Base-by-base conservation (phyloP, 1,284 basidiomycete species). In the Naganishia albida region DNA sequence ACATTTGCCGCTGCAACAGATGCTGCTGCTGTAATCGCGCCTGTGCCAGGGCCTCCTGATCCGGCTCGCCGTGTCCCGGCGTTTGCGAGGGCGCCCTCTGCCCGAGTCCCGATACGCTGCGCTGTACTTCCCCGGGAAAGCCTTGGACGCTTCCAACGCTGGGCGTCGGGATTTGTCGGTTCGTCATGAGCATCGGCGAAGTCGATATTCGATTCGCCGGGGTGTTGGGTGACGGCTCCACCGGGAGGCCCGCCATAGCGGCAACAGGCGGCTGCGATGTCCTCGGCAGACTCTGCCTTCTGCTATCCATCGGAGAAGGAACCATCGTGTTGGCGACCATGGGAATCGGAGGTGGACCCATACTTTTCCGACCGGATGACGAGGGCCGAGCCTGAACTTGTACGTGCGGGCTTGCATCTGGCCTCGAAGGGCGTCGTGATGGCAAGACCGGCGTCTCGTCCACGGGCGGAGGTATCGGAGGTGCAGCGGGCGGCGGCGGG, bases 21-120 rank as follows among this genome's bases (percentile, higher is more conserved):
- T 65, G 64, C 28, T 65, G 64, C 25, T 65, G 64, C 49, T 65
- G 64, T 30, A 59, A 12, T 34, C 57, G 30, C 2, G 57, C 57
- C n/a, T 60, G 57, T 10, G 43, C 44, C 10, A 49, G 48, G 39
- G 55, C 56, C 6, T 65, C 54, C n/a, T 65, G 34, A 34, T 34
- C 34, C 34, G 34, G 6, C 34, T 34, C 34, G 4, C 28, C 23
- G n/a, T 46, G 55, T 7, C 43, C n/a, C 23, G 57, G 46, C 3
- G 57, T 26, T 28, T 60, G 57, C 23, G 46, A 50, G 12, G 54
- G 40, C 54, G 57, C 57, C 20, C 57, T 46, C 8, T 8, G 30
- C 18, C 20, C 34, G 34, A 34, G 34, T 4, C 34, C 34, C 34
- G 34, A 34, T 4, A 34, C 34, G 34, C 34, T 34, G 34, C 34